A percentile compares a stretch with the other conserved stretches of the same genome.
Conservation (phyloP, 1,284 basidiomycete genomes). For the Cutaneotrichosporon mucoides region DNA sequence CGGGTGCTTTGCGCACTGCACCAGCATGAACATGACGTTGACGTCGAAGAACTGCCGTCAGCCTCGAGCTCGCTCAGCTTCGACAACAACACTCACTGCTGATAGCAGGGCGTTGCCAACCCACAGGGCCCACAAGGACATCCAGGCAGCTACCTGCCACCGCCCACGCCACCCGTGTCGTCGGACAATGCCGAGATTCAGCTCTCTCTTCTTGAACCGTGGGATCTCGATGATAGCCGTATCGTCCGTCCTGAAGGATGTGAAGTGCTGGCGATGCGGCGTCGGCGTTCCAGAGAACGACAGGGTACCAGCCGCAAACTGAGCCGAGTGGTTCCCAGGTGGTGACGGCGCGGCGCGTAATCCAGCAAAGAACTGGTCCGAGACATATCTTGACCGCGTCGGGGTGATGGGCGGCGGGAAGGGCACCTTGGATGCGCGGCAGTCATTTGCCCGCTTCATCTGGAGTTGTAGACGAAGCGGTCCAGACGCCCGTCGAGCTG, state of each 20-base stretch:
- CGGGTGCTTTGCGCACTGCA: constrained; percentile 26
- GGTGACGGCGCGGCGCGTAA: background rate
- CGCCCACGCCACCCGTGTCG: constrained; percentile 3
- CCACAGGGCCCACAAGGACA: constrained; percentile 26
- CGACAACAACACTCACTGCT: constrained; percentile 21
- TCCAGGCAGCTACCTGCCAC: constrained; percentile 24
- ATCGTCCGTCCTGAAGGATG: constrained; percentile 5
- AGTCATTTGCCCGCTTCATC: too few species aligned
- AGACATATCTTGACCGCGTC: background rate
- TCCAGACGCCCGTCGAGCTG: too few species aligned
- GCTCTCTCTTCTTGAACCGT: constrained; percentile 36
- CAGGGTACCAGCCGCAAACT: too few species aligned
- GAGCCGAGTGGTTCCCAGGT: background rate
- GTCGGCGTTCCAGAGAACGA: background rate
- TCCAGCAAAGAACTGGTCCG: background rate
- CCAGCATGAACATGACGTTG: constrained; percentile 34
- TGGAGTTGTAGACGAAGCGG: too few species aligned
- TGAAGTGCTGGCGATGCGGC: background rate
- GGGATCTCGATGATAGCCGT: constrained; percentile 38
- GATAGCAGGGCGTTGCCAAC: constrained; percentile 22
- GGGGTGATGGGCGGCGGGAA: background rate
- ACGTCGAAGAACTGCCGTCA: constrained; percentile 39
- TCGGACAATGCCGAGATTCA: constrained; percentile 36
- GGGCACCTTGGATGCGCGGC: background rate
- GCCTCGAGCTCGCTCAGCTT: background rate